Evolutionary conservation across 192 early-diverging fungal species (phyloP), one percentile per base, ranked within the genome.

Genomic region (Gamsiella multidivaricata): DNA sequence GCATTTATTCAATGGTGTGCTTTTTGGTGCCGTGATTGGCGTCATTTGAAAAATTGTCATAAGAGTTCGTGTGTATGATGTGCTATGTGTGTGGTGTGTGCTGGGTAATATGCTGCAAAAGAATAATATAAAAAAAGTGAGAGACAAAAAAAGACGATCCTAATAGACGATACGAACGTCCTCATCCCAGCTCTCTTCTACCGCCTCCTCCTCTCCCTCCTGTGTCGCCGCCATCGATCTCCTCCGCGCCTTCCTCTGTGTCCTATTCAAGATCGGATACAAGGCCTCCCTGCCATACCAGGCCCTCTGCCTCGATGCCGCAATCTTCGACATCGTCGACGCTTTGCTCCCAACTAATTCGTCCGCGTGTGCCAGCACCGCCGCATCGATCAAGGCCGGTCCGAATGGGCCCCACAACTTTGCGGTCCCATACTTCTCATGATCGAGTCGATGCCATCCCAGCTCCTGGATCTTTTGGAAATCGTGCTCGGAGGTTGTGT

Each of bases 341-440:
- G 3, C 20, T 0, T 1, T 0, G 11, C 32, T 55, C 9, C 73
- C 73, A 11, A 76, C 52, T 15, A 76, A 67, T 17, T 61, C 58
- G 43, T 78, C 74, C n/a, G 74, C 74, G 49, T 69, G 65, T 5
- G 66, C 74, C 42, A 78, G 41, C 26, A 78, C 58, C n/a, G 65
- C 65, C 25, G 65, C 47, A 23, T 78, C 74, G 22, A 64, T 54
- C 54, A 78, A 34, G 0, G 64, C 74, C 0, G 59, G 46, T 12
- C 74, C 74, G 59, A 78, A 78, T 0, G 74, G 22, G 0, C 74
- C 74, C 51, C 66, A 65, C 2, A 63, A 33, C 18, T 39, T 26
- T 3, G 5, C 15, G 1, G 74, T 63, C 15, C 54, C 59, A 39
- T 63, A 60, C 10, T 63, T 47, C 10, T 25, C 4, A 59, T 78